A percentile compares a stretch with the other conserved stretches of the same genome.
Evolutionary conservation across 1,139 yeast species (phyloP).

Genomic region (Blastobotrys buckinghamii): DNA sequence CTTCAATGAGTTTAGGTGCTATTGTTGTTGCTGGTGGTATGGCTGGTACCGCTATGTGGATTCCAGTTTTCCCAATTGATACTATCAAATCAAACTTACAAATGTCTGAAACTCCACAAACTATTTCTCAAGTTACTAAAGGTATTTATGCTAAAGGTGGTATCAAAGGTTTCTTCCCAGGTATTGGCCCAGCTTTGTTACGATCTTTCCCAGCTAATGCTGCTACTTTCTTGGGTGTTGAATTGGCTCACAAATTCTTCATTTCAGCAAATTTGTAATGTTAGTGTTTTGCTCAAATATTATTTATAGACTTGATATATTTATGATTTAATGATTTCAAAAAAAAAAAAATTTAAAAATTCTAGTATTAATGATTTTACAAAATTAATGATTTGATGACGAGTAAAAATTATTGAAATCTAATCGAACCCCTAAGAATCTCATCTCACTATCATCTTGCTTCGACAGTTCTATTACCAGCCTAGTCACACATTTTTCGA

Average conservation of each 20-base stretch:
- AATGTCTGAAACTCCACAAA: conserved; percentile 52
- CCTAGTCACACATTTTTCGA: conserved; percentile 23
- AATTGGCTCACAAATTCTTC: conserved; percentile 69
- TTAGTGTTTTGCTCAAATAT: not conserved
- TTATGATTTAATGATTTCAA: not conserved
- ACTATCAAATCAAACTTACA: conserved; percentile 87
- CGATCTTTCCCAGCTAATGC: conserved; percentile 98
- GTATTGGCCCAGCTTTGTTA: conserved; percentile 90
- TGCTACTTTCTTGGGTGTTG: conserved; percentile 95
- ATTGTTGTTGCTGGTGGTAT: conserved; percentile 88
- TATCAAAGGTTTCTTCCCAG: conserved; percentile 76
- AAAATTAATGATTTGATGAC: not conserved
- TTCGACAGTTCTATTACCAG: conserved; percentile 27
- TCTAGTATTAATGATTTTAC: not conserved
- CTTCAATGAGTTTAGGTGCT: conserved; percentile 58
- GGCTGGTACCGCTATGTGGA: conserved; percentile 97
- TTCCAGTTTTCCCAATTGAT: conserved; percentile 92
- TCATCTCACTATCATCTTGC: conserved; percentile 33
- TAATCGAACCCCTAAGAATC: conserved; percentile 34
- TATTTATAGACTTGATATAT: not conserved
- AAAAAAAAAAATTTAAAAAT: not conserved
- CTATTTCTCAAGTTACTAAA: conserved; percentile 62
- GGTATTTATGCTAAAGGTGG: conserved; percentile 68
- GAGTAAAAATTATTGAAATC: conserved; percentile 34
- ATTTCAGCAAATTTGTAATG: conserved; percentile 14